Base-by-base conservation (phyloP, 1,284 basidiomycete species). In the Naganishia albida region DNA sequence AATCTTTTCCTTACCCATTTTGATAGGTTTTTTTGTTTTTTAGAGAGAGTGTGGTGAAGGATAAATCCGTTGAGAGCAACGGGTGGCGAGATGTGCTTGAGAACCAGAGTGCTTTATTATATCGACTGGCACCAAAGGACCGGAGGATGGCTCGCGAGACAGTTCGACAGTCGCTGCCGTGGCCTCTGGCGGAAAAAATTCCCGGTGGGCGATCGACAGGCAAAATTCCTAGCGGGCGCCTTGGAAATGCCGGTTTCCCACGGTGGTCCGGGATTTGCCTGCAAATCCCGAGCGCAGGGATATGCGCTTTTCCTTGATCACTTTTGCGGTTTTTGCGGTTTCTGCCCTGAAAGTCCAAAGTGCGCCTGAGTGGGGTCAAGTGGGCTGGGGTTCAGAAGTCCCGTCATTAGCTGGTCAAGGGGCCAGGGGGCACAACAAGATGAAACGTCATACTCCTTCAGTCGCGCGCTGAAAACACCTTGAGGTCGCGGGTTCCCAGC, bases 1-100 rank as follows among this genome's bases (percentile, higher is more conserved):
- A 62, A 57, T 62, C 72, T 75, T 74, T 54, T 74, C 74, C 69
- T 75, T 75, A 68, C 73, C 74, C 60, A 63, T 63, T 63, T 63
- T 63, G 25, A 25, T 52, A 53, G 52, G 38, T 55, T 64, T 64
- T 64, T 63, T 54, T 55, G 48, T 34, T 40, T 25, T 49, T 25
- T 38, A 30, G 55, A 64, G 44, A 30, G 62, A 64, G 52, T 44
- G 62, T 53, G 52, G 48, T 7, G 39, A 46, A 25, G 18, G 46
- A 39, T 43, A 38, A 46, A 55, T 16, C 34, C 7, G n/a, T 23
- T 44, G 57, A 16, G 38, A 49, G 12, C 23, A 18, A 26, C 34
- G 26, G 34, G 12, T 23, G 13, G 46, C 46, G 46, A 20, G 20
- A 25, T 10, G 34, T 34, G n/a, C 34, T 34, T 6, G 34, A 15